These are phyloP conservation scores for Rosellinia necatrix DNA, from an alignment of 2,329 filamentous ascomycete genomes.

Conservation along the genomic window DNA sequence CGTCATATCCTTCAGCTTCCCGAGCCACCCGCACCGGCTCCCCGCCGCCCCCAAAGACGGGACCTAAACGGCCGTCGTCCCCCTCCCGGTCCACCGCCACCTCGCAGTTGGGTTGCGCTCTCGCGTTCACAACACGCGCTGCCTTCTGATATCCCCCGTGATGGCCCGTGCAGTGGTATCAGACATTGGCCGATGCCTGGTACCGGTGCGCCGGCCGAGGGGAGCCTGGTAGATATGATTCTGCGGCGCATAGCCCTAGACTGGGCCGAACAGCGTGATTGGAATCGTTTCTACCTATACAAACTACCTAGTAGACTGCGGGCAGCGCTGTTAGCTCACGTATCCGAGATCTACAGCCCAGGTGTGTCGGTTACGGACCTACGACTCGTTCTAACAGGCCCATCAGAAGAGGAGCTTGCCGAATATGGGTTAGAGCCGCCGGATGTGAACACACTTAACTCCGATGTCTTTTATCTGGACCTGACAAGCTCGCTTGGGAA, in stretches of 20 bases:
- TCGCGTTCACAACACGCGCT: conserved; percentile 41
- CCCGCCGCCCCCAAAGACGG: conserved; percentile 51
- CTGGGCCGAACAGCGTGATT: conserved; percentile 60
- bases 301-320: conserved; percentile 59
- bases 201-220: conserved; percentile 47
- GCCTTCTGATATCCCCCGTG: conserved; percentile 20
- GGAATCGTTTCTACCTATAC: conserved; percentile 62
- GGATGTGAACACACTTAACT: conserved; percentile 44
- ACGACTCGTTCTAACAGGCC: conserved; percentile 43
- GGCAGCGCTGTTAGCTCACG: conserved; percentile 55
- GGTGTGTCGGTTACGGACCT: conserved; percentile 58
- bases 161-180: conserved; percentile 15
- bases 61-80: conserved; percentile 55
- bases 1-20: conserved; percentile 64
- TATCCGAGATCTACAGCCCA: conserved; percentile 50
- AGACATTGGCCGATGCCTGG: conserved; percentile 48
- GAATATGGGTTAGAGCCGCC: conserved; percentile 38
- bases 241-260: conserved; percentile 56
- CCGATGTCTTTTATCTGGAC: conserved; percentile 57
- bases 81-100: conserved; percentile 63
- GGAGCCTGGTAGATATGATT: conserved; percentile 57
- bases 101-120: conserved; percentile 58
- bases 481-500: conserved; percentile 57
- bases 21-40: conserved; percentile 57
- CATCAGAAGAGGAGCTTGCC: conserved; percentile 36